A percentile compares a stretch with the other conserved stretches of the same genome.
Evolutionary conservation across 1,139 yeast genomes (phyloP).

Genomic region (Hemisphaericaspora lyxosophila): DNA sequence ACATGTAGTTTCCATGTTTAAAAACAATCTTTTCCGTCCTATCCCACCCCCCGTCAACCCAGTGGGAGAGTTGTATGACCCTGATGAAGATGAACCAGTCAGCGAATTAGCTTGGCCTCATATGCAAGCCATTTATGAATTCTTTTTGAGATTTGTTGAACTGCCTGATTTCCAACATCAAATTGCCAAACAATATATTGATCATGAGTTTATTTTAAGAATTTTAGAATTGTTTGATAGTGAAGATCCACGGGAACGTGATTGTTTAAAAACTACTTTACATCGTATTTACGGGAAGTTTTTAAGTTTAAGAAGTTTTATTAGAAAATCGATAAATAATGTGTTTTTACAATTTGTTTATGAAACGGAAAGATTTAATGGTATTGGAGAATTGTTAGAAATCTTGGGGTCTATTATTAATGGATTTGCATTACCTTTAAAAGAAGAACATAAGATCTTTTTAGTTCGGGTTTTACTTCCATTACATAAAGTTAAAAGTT

Average conservation of each 20-base stretch:
- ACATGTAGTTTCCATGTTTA: slow-evolving; percentile 88
- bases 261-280: slow-evolving; percentile 88
- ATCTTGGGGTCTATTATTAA: slow-evolving; percentile 94
- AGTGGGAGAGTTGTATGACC: slow-evolving; percentile 92
- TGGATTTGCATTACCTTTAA: slow-evolving; percentile 95
- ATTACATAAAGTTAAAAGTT: slow-evolving; percentile 84
- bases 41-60: slow-evolving; percentile 99
- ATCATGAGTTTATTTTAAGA: slow-evolving; percentile 80
- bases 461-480: slow-evolving; percentile 88
- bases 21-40: slow-evolving; percentile 85
- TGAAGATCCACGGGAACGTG: slow-evolving; percentile 96
- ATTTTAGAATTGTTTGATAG: slow-evolving; percentile 88
- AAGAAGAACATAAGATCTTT: slow-evolving; percentile 94
- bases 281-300: slow-evolving; percentile 97
- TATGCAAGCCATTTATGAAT: slow-evolving; percentile 95
- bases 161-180: slow-evolving; percentile 94
- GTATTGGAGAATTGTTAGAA: slow-evolving; percentile 91
- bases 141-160: slow-evolving; percentile 88
- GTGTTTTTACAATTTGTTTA: slow-evolving; percentile 91
- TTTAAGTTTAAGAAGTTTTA: slow-evolving; percentile 83
- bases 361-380: slow-evolving; percentile 95
- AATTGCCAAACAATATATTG: slow-evolving; percentile 89
- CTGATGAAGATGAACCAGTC: slow-evolving; percentile 98
- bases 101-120: slow-evolving; percentile 98
- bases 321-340: slow-evolving; percentile 86